Base-by-base conservation (phyloP, 2,329 filamentous ascomycete species). In the Meredithiella fracta region DNA sequence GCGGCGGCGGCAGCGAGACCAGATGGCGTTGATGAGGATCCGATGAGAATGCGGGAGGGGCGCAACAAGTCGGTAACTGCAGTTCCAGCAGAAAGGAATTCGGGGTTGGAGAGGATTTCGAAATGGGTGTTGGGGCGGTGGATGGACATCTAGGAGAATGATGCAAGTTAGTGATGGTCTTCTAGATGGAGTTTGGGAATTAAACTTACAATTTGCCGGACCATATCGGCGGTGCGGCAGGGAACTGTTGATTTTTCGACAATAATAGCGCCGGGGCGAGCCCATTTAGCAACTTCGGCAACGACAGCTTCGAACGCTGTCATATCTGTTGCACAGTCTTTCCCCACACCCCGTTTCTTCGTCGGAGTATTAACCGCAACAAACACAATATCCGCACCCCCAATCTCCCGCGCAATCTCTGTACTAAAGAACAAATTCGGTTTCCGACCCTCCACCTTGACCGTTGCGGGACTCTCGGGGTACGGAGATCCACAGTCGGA, bases 181-280 rank as follows among this genome's bases (percentile, higher is more conserved):
- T 8, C n/a, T n/a, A 42, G 31, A 23, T 37, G 25, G 11, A 14
- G 17, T 34, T 23, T 11, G 57, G 44, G 22, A 14, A 31, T 20
- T n/a, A 47, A 53, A 65, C 73, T 67, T 68, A 87, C 80, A 61
- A 81, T 86, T 61, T 82, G 76, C 62, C 77, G 74, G 40, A 89
- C 79, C 31, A 80, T 76, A 61, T 86, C 76, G 1, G 84, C 83
- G 3, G 85, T 89, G 59, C 82, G 73, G 65, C 83, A 86, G 2
- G 86, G 86, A 25, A 90, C 86, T 0, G 86, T 91, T 56, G 80
- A 85, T 71, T 90, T 91, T 70, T 90, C 85, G 20, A 90, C 85
- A 53, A 91, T 79, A 56, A 90, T 85, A 55, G 83, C 79, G 51
- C 81, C 82, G 17, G 75, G 71, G 29, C 75, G 79, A 2, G 85